Percentiles rank a stretch among this genome's conserved stretches.
These are phyloP conservation scores for Niveomyces coronatus DNA, from an alignment of 2,329 filamentous ascomycete genomes.

Conservation along the genomic window DNA sequence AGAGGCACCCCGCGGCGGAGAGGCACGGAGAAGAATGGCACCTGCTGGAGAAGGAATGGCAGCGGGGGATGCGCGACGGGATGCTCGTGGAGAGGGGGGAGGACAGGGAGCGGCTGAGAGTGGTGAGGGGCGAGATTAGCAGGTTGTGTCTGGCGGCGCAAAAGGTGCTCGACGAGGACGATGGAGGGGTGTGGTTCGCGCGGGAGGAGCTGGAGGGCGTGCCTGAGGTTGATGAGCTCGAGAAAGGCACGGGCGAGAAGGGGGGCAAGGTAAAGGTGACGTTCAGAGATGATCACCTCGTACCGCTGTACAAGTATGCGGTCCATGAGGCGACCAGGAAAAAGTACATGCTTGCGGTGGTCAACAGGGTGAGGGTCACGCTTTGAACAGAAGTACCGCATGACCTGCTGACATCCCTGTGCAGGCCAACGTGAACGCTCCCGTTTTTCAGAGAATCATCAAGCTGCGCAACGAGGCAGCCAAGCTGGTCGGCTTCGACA, in stretches of 20 bases:
- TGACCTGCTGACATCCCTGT: neutral
- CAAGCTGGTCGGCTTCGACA: slow-evolving; percentile 62
- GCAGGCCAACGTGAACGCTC: slow-evolving; percentile 57
- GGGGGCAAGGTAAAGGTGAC: slow-evolving; percentile 65
- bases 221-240: slow-evolving; percentile 50
- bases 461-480: slow-evolving; percentile 69
- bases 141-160: slow-evolving; percentile 65
- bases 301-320: slow-evolving; percentile 69
- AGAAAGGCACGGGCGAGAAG: slow-evolving; percentile 62
- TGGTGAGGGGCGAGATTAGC: slow-evolving; percentile 71
- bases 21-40: slow-evolving; percentile 60
- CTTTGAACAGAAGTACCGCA: too few species aligned
- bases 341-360: slow-evolving; percentile 61
- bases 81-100: slow-evolving; percentile 58
- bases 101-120: slow-evolving; percentile 71
- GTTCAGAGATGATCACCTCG: slow-evolving; percentile 78
- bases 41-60: slow-evolving; percentile 68
- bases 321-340: slow-evolving; percentile 59
- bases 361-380: slow-evolving; percentile 55
- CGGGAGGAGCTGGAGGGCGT: slow-evolving; percentile 64
- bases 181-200: slow-evolving; percentile 68
- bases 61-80: slow-evolving; percentile 67
- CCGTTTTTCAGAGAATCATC: slow-evolving; percentile 65
- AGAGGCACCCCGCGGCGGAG: slow-evolving; percentile 37
- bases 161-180: slow-evolving; percentile 75